Conservation (phyloP, 768 basidiomycete genomes). For the button mushroom (Agaricus bisporus) region DNA sequence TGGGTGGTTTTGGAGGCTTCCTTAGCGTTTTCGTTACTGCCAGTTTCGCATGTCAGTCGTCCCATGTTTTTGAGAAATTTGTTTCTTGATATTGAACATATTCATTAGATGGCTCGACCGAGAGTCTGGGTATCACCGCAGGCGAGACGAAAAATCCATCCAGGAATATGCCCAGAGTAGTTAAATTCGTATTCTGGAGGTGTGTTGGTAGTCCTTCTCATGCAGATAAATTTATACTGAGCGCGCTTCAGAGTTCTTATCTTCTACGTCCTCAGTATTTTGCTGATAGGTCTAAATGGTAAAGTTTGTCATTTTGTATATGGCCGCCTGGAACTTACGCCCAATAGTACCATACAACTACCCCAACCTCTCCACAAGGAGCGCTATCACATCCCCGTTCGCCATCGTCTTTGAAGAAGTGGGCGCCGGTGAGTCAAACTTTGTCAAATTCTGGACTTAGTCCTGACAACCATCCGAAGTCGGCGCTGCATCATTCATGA, state of each 20-base stretch:
- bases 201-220: conserved; percentile 20
- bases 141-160: conserved; percentile 88
- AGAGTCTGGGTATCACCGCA: conserved; percentile 88
- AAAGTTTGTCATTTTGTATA: conserved; percentile 1
- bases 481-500: conserved; percentile 77
- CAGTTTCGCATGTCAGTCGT: conserved; percentile 70
- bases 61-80: background rate
- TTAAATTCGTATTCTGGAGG: conserved; percentile 91
- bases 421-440: conserved; percentile 53
- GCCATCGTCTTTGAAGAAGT: conserved; percentile 77
- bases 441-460: background rate
- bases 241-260: conserved; percentile 54
- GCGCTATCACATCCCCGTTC: conserved; percentile 78
- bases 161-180: conserved; percentile 80
- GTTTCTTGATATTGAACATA: background rate
- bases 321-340: background rate
- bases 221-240: background rate
- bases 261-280: conserved; percentile 73
- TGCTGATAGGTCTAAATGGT: conserved; percentile 84
- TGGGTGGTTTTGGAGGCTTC: conserved; percentile 80
- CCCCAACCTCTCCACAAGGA: conserved; percentile 64
- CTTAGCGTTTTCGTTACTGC: conserved; percentile 80
- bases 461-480: conserved; percentile 28
- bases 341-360: conserved; percentile 67
- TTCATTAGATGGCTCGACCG: conserved; percentile 69